Base-by-base conservation (phyloP, 257 asterid species). In the Plantago major region DNA sequence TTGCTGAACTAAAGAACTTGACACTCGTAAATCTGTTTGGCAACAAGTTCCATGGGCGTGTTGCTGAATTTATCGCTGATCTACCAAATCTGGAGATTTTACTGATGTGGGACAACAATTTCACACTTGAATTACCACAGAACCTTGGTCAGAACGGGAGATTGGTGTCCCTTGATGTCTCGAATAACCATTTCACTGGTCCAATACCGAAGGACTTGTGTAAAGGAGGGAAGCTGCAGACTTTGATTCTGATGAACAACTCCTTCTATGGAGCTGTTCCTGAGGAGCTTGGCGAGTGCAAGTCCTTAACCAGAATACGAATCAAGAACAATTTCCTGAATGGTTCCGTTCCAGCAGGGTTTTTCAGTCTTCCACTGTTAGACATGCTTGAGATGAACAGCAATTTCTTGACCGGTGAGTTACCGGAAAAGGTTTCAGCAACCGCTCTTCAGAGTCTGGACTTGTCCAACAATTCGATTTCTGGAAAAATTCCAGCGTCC, bases 91-190 rank as follows among this genome's bases (percentile, higher is more conserved):
- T 93, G 15, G 94, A 89, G 37, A 82, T 76, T 26, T 66, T 89
- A 13, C 86, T 81, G 64, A 78, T 93, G 43, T 93, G 96, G 96
- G 73, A 73, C 59, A 93, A 93, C 68, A 83, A 89, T 64, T 93
- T 93, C 81, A 93, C 99, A 3, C 56, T 87, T 15, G 79, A 62
- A 1, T 68, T 93, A 60, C 99, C 99, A 5, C 83, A 76, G 48
- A 87, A 85, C 67, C 92, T 93, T 3, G 99, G 99, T 38, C 46
- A 68, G 6, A 93, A 72, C n/a, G 92, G 86, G 16, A 72, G 76
- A 69, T 42, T 93, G 17, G 4, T 38, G 15, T 38, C 62, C 4
- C 84, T 93, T 28, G 99, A 93, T 55, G 88, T 89, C 19, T 18
- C 97, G 5, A 11, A 66, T 6, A 93, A 93, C 37, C 99, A 81